Percentiles rank a stretch among this genome's conserved stretches.
phyloP scores from a whole-genome alignment of 2,329 filamentous ascomycete genomes.

The Xylariomycetidae sp. region DNA sequence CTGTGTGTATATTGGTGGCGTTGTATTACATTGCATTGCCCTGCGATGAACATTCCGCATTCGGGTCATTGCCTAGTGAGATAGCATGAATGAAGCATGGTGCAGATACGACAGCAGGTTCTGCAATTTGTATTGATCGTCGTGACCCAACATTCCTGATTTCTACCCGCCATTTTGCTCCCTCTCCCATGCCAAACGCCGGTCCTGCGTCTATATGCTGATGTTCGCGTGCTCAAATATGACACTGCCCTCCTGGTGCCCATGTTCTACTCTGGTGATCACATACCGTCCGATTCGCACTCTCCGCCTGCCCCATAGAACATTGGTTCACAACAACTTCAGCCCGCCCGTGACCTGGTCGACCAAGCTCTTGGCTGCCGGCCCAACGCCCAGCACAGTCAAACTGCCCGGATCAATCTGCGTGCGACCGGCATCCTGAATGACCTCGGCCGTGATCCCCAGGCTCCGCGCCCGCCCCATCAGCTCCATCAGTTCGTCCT shows the following conservation, averaged over 20 bases:
- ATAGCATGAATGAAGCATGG: too few relatives aligned
- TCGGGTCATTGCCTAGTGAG: too few relatives aligned
- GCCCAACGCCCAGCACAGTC: constrained; percentile 81
- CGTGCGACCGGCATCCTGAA: constrained; percentile 91
- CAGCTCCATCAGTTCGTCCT: constrained; percentile 70
- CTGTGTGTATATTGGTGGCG: too few relatives aligned
- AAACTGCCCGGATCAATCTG: constrained; percentile 92
- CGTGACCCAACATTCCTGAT: too few relatives aligned
- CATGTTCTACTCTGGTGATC: too few relatives aligned
- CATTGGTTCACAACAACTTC: constrained; percentile 25
- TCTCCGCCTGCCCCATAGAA: too few relatives aligned
- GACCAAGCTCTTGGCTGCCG: constrained; percentile 78
- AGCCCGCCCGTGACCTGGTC: constrained; percentile 56
- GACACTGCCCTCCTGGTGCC: not conserved
- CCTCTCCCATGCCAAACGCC: constrained; percentile 3
- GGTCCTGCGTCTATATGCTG: constrained; percentile 4
- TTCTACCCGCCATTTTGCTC: too few relatives aligned
- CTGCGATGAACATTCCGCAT: too few relatives aligned
- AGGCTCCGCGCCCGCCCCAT: constrained; percentile 76
- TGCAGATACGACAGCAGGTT: too few relatives aligned
- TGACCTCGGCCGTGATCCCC: constrained; percentile 81
- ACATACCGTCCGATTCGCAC: too few relatives aligned
- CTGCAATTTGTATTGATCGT: not conserved
- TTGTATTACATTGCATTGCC: too few relatives aligned
- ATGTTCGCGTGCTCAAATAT: not conserved